phyloP scores from a whole-genome alignment of 768 basidiomycete genomes.

The Cystofilobasidium capitatum region DNA sequence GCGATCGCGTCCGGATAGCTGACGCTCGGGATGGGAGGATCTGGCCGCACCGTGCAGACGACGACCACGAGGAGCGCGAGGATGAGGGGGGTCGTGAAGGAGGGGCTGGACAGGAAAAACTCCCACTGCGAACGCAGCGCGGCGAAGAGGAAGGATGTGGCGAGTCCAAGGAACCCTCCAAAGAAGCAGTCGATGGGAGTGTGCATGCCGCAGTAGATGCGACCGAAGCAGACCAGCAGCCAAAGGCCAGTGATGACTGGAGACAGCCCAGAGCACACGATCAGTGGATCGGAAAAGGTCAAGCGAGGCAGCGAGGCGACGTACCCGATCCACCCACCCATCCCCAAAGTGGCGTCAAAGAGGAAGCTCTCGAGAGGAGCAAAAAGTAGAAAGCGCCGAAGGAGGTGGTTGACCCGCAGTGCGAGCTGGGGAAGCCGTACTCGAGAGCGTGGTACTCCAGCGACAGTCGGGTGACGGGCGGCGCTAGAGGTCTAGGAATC shows the following conservation, averaged over 20 bases:
- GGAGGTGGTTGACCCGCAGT: constrained; percentile 76
- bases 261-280: background rate
- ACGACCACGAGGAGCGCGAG: background rate
- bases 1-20: constrained; percentile 98
- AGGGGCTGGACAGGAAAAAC: constrained; percentile 73
- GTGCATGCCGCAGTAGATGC: constrained; percentile 82
- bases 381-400: constrained; percentile 67
- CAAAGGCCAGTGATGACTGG: constrained; percentile 35
- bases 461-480: constrained; percentile 75
- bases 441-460: constrained; percentile 42
- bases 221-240: constrained; percentile 46
- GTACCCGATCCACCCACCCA: background rate
- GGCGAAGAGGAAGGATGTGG: constrained; percentile 34
- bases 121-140: background rate
- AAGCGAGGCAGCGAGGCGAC: background rate
- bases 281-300: background rate
- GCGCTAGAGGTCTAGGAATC: constrained; percentile 77
- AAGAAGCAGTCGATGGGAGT: constrained; percentile 46
- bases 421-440: constrained; percentile 93
- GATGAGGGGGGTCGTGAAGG: background rate
- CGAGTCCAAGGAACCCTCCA: constrained; percentile 29
- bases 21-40: constrained; percentile 92
- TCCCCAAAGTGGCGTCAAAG: background rate
- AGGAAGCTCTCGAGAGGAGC: constrained; percentile 25
- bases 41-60: constrained; percentile 43